Base-by-base conservation (phyloP, 768 basidiomycete species). In the Tulasnella sp. region DNA sequence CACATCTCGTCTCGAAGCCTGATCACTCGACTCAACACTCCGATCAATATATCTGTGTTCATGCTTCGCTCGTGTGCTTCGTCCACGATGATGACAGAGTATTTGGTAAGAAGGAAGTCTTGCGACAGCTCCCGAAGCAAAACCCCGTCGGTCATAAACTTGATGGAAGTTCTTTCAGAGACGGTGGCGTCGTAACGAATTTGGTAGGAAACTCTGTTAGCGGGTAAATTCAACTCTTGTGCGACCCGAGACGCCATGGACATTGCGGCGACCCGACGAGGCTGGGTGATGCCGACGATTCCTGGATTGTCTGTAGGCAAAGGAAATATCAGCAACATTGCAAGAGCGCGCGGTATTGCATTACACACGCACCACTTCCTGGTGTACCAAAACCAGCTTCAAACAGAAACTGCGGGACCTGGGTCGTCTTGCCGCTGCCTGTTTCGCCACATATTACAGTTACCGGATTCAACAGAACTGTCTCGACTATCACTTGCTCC, bases 91-190 rank as follows among this genome's bases (percentile, higher is more conserved):
- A 99, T 92, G 38, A 98, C 93, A 8, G 94, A 96, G 84, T 99
- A 99, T 85, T 92, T 94, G 68, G 87, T 90, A n/a, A 99, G 88
- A n/a, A 98, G 85, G 85, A 99, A 98, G 84, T 99, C 97, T 18
- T 90, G 90, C 0, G 95, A 93, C 31, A 99, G 87, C 85, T 99
- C 98, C 78, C 98, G 92, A 21, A 99, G 87, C 44, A 99, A 87
- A 38, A 99, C 96, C 87, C 98, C 98, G 83, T 99, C 98, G 8
- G 98, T 99, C 97, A 99, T 98, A 88, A 99, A 99, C 85, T 99
- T 98, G 87, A 99, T 96, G 10, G 92, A 92, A 1, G 98, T 99
- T 31, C 90, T 88, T 0, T 95, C 88, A 4, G 96, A 96, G 0
- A 96, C 92, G 0, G 96, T 98, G 1, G 95, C 93, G 82, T 98